Evolutionary conservation across 495 filamentous ascomycete species (phyloP), one percentile per base, ranked within the genome.

Genomic region (Penicillium paxilli): DNA sequence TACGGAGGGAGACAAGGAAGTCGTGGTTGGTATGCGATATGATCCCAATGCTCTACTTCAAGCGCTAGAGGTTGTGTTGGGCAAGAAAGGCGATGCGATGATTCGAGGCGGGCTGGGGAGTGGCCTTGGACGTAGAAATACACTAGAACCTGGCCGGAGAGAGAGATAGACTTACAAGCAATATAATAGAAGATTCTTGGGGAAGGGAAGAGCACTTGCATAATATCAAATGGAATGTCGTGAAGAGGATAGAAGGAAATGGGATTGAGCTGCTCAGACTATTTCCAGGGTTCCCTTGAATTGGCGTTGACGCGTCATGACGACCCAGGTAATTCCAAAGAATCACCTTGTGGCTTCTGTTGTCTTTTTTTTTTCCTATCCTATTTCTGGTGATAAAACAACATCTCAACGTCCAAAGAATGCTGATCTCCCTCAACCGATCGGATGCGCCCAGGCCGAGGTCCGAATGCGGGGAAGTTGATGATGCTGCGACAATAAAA

Each of bases 11-110:
- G 65, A 64, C 44, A 54, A 59, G 55, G 67, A 63, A 59, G 50
- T 55, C 38, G 57, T 68, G 0, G 24, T 69, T 17, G 84, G 81
- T 20, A 77, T 89, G 76, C 68, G 82, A 60, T 96, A 96, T 74
- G 91, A 98, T 73, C 77, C 84, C 35, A 85, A 75, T 24, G 90
- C 84, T 5, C 69, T 97, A 46, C 74, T 75, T n/a, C 84, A 89
- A 69, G 89, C 89, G 12, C 64, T 98, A 49, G 87, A 91, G 64
- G 84, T 84, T 6, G 88, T 96, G 14, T 68, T 97, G 42, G 91
- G 87, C 2, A 83, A 76, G 66, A 80, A 83, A 26, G 84, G 85
- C n/a, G 75, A 76, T 61, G 74, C 69, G 2, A 77, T 79, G 67
- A 49, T 77, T 25, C 63, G 74, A 14, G 73, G 71, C 3, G 70